These are phyloP conservation scores for Candida mesenterica DNA, from an alignment of 1,139 yeast genomes.

Conservation along the genomic window DNA sequence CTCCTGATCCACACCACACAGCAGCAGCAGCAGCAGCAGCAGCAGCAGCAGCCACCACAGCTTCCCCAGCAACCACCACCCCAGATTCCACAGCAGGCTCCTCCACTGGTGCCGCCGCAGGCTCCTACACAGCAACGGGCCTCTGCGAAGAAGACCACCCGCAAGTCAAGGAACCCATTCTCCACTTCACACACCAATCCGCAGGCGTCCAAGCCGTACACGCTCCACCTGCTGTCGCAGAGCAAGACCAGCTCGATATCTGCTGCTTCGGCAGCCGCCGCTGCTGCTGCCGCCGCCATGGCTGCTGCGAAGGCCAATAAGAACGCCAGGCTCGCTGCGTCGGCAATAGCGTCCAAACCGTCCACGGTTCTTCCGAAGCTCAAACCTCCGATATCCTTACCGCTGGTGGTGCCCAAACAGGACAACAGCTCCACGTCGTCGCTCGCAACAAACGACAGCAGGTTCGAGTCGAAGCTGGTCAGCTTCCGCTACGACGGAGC, in stretches of 20 bases:
- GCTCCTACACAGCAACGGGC: too few relatives aligned
- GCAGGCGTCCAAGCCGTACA: constrained; percentile 8
- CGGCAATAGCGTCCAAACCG: neutral
- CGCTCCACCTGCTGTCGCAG: constrained; percentile 1
- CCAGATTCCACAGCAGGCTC: neutral
- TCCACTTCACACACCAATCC: constrained; percentile 1
- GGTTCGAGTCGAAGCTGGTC: constrained; percentile 19
- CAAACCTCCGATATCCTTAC: constrained; percentile 8
- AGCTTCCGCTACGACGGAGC: constrained; percentile 16
- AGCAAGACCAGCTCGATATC: constrained; percentile 1
- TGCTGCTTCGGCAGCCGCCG: constrained; percentile 5
- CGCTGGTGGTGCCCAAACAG: constrained; percentile 1
- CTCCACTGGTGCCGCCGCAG: too few relatives aligned
- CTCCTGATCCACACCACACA: neutral
- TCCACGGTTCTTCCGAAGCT: constrained; percentile 1
- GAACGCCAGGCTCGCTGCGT: too few relatives aligned
- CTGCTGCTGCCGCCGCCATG: constrained; percentile 11
- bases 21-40: constrained; percentile 1
- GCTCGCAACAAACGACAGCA: constrained; percentile 15
- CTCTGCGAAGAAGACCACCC: too few relatives aligned
- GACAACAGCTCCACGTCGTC: constrained; percentile 17
- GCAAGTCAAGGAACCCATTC: constrained; percentile 5
- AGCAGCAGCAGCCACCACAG: neutral
- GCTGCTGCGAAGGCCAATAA: constrained; percentile 2
- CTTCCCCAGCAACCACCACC: neutral